Evolutionary conservation across 768 basidiomycete species (phyloP).

Genomic region (Termitomyces sp.): DNA sequence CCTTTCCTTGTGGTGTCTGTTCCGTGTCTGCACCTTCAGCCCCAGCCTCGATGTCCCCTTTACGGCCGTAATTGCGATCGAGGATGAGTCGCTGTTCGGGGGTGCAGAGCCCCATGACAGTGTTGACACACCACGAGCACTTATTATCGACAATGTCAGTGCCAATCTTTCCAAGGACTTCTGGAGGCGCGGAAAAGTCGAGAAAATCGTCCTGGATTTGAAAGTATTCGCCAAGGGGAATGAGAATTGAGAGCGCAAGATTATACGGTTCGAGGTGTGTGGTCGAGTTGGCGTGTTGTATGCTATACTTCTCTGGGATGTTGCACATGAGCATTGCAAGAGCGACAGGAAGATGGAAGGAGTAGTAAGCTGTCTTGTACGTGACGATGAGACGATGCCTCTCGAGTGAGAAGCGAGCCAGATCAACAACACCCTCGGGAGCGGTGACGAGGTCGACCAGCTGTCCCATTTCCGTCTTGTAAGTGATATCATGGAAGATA

Average conservation of each 20-base stretch:
- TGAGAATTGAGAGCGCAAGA: conserved; percentile 73
- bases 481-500: conserved; percentile 85
- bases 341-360: conserved; percentile 97
- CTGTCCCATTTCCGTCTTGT: conserved; percentile 96
- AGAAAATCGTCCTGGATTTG: conserved; percentile 98
- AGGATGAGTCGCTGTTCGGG: conserved; percentile 56
- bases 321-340: conserved; percentile 81
- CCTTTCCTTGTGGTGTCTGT: conserved; percentile 15
- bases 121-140: conserved; percentile 95
- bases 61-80: conserved; percentile 51
- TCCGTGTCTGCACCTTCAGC: conserved; percentile 18
- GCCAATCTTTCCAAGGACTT: conserved; percentile 93
- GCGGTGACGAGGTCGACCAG: conserved; percentile 95
- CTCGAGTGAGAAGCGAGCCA: conserved; percentile 82
- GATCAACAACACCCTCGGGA: conserved; percentile 84
- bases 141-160: conserved; percentile 99
- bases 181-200: conserved; percentile 87
- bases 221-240: conserved; percentile 97
- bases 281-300: conserved; percentile 17
- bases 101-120: conserved; percentile 60
- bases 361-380: conserved; percentile 98
- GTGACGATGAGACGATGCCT: conserved; percentile 90
- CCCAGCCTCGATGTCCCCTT: conserved; percentile 28
- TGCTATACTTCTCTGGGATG: conserved; percentile 50
- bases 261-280: conserved; percentile 57